Percentiles rank a stretch among this genome's conserved stretches.
Evolutionary conservation across 495 filamentous ascomycete species (phyloP).

Genomic region (Aspergillus bertholletiae): DNA sequence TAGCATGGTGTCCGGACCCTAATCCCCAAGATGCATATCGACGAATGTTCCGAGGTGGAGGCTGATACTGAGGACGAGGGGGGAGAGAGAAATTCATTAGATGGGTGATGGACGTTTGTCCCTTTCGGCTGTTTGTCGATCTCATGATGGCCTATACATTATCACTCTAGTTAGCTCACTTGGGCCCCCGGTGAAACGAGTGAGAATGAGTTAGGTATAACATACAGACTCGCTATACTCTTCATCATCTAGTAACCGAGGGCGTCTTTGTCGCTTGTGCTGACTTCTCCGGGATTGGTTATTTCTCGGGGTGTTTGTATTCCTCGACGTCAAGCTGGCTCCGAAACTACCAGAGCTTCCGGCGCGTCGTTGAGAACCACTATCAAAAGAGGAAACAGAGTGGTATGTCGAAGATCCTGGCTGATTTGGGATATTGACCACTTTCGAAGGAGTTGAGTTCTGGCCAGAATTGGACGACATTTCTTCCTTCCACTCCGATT

Average conservation of each 20-base stretch:
- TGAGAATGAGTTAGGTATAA: slow-evolving; percentile 11
- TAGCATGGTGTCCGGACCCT: slow-evolving; percentile 86
- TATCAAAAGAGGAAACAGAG: slow-evolving; percentile 31
- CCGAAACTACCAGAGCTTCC: slow-evolving; percentile 64
- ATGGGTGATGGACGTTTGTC: slow-evolving; percentile 95
- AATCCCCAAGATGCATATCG: slow-evolving; percentile 78
- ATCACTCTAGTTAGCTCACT: neutral
- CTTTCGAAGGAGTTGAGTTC: slow-evolving; percentile 41
- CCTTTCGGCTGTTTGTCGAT: slow-evolving; percentile 79
- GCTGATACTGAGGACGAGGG: slow-evolving; percentile 64
- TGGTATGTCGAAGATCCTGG: slow-evolving; percentile 39
- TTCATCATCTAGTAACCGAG: slow-evolving; percentile 67
- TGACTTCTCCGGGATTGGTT: slow-evolving; percentile 71
- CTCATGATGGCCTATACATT: slow-evolving; percentile 65
- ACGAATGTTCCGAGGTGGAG: slow-evolving; percentile 53
- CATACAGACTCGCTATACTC: slow-evolving; percentile 75
- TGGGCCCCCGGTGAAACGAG: slow-evolving; percentile 18
- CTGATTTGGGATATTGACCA: slow-evolving; percentile 37
- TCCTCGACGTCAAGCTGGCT: slow-evolving; percentile 54
- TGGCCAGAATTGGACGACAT: slow-evolving; percentile 51
- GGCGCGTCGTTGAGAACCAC: slow-evolving; percentile 56
- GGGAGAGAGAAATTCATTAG: slow-evolving; percentile 88
- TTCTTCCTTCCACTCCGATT: slow-evolving; percentile 12
- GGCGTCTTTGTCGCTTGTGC: slow-evolving; percentile 60
- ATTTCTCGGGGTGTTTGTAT: slow-evolving; percentile 57